Base-by-base conservation (phyloP, 768 basidiomycete species). In the Hortiboletus flavorubellus region DNA sequence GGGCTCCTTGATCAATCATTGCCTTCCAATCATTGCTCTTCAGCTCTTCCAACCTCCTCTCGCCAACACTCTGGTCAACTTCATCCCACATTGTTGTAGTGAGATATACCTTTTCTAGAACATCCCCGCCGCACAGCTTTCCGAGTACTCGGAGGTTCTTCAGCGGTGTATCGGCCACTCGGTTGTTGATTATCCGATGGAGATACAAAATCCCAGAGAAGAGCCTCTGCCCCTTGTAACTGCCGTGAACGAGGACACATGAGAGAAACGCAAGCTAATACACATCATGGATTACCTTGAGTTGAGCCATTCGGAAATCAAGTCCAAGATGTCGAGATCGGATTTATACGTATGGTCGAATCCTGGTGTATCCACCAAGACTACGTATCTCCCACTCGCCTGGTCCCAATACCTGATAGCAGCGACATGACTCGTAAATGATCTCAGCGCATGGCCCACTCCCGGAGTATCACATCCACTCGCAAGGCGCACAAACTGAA, bases 141-240 rank as follows among this genome's bases (percentile, higher is more conserved):
- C 21, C 21, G 21, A 21, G 21, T 21, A 21, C 21, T 21, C 21
- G 21, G 21, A 21, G 21, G 21, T 21, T 21, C 21, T 21, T 21
- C 21, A 21, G 21, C 21, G 2, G 21, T 1, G 69, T 60, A 18
- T 70, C 76, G 0, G 63, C 64, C 68, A 76, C 68, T 1, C 74
- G 67, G 47, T 71, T 70, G 42, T 76, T 73, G 8, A 72, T 64
- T 38, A 77, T 77, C 15, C 72, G 68, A 53, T 77, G 76, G 14
- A 76, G 54, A 54, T 76, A 77, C n/a, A 77, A 16, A 26, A 77
- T 67, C 2, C 69, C 74, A 9, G 69, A 59, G 2, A 77, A 64
- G n/a, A 54, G 42, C 7, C 54, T 60, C 2, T 47, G 4, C 12
- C 41, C 42, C 10, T 37, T 41, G 29, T 60, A 58, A n/a, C 61